Evolutionary conservation across 2,329 filamentous ascomycete species (phyloP), one percentile per base, ranked within the genome.

Genomic region (Aspergillus ochraceoroseus): DNA sequence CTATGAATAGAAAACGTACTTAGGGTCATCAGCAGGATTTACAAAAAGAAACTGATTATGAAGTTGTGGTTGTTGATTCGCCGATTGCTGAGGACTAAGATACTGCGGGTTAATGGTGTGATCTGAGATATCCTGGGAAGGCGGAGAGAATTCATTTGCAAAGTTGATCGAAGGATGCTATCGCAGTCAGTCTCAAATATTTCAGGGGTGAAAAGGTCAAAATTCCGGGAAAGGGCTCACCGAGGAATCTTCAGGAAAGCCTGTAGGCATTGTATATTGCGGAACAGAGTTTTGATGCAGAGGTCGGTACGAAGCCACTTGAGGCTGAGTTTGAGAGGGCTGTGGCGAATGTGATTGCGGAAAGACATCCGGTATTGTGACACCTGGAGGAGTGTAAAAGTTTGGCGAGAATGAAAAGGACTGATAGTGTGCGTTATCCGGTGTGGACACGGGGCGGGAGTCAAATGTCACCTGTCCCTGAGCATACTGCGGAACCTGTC

Each of bases 91-190:
- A 6, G 58, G 43, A 17, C 58, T 60, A 4, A 68, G 55, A 26
- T 62, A 67, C 20, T 64, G 63, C 0, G 65, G 65, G 33, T 68
- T 61, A 32, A 68, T 68, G 3, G 64, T 67, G 20, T 56, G 60
- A 29, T 55, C 58, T 9, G 46, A 38, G 11, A 58, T 45, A 30
- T 41, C 47, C 3, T 47, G 43, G 12, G 52, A 44, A 15, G 46
- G 41, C 8, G 54, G 49, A 8, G 54, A 17, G 36, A 59, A 68
- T 17, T 60, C 55, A 33, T 55, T 56, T 3, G 55, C 43, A 26
- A 64, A 59, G 35, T 58, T 53, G 15, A 64, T 54, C 7, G 54
- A 51, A 25, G 53, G 41, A 33, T 55, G 47, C 55, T 61, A 39
- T 2, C 26, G 32, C 11, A 3, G 11, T 59, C 34, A 58, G 51